phyloP scores from a whole-genome alignment of 768 basidiomycete genomes.

The Sporobolomyces phaffii region DNA sequence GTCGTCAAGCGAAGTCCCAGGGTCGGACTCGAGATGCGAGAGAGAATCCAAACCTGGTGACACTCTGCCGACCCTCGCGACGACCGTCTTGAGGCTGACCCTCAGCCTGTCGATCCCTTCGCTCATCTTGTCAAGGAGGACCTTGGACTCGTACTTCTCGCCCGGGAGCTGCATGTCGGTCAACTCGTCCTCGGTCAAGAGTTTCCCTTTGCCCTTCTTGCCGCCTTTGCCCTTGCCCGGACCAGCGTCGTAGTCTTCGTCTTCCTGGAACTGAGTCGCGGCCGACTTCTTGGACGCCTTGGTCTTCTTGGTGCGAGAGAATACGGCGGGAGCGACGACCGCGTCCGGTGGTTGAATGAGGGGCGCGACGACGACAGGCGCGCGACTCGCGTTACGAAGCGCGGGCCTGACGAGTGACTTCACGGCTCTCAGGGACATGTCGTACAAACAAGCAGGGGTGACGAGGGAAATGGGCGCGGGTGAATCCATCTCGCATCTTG shows the following conservation, averaged over 20 bases:
- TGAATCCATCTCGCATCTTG: too few species aligned
- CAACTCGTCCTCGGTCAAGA: constrained; percentile 25
- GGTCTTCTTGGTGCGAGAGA: constrained; percentile 28
- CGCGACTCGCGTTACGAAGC: background rate
- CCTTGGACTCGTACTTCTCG: constrained; percentile 24
- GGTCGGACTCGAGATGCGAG: too few species aligned
- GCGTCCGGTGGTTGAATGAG: too few species aligned
- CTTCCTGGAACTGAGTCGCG: background rate
- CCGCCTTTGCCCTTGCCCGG: constrained; percentile 22
- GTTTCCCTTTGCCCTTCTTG: constrained; percentile 29
- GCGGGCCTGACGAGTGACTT: too few species aligned
- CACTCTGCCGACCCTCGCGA: constrained; percentile 30
- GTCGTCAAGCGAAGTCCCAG: too few species aligned
- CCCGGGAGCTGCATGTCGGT: constrained; percentile 29
- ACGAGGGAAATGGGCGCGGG: too few species aligned
- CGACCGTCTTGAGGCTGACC: constrained; percentile 31
- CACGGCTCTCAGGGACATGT: too few species aligned
- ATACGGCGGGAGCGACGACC: background rate
- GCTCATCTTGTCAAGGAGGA: constrained; percentile 15
- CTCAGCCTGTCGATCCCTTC: constrained; percentile 23
- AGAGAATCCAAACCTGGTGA: constrained; percentile 16
- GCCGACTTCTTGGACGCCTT: constrained; percentile 20
- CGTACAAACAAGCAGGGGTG: too few species aligned
- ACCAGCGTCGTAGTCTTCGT: background rate
- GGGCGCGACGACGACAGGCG: background rate